Base-by-base conservation (phyloP, 306 rosid genomes). In the Abrus pulchellus region DNA sequence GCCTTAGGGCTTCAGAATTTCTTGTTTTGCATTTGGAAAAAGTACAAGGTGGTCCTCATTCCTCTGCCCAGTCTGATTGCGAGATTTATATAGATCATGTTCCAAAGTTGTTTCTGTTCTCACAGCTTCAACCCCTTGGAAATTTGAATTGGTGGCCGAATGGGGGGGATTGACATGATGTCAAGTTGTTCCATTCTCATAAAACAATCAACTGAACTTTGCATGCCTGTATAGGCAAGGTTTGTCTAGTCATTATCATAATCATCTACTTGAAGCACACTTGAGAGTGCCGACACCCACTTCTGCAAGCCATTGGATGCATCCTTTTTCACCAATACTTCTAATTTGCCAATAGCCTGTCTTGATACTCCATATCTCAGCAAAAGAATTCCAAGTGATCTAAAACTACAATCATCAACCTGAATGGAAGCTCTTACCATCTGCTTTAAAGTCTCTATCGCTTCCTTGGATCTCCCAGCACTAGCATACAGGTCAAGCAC, bases 401-500 rank as follows among this genome's bases (percentile, higher is more conserved):
- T 91, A 67, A 89, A 85, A 34, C 97, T 90, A 71, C 79, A 70
- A 45, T 89, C 88, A 74, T 91, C 86, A 33, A 94, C 89, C 62
- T 78, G 82, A 78, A 94, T 68, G 34, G 76, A 65, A 78, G 86
- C 86, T 83, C 71, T 74, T 32, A 63, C 73, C 97, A 94, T 91
- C 77, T 88, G 90, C 63, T 75, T 78, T 78, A 92, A 91, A 53
- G 84, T 90, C 62, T 74, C 86, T 27, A 89, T 83, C 0, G 85
- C 94, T 68, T 91, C 97, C 83, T 84, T 90, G 86, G 86, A 86
- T 82, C 95, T 90, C 76, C 97, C 99, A 76, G 87, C 87, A 79
- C 76, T 67, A 28, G 90, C 91, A 75, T 92, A 91, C 86, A 94
- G 69, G 30, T 87, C 87, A 69, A 94, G 90, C 52, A 89, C 88